Conservation (phyloP, 2,329 filamentous ascomycete species). For the Sclerotiophoma versabilis region DNA sequence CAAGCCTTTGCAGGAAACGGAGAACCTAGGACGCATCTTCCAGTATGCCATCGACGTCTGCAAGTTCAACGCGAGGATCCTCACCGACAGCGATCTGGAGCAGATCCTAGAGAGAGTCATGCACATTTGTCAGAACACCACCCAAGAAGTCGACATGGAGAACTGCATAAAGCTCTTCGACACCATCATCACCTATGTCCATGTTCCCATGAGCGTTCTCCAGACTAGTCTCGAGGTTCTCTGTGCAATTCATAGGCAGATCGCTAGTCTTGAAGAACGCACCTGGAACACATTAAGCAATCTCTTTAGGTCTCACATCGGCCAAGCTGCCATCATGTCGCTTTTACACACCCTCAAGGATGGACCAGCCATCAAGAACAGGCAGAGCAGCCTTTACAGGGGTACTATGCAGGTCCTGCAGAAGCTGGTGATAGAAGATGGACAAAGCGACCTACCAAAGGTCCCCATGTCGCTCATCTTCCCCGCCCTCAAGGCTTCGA, state of each 20-base stretch:
- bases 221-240: conserved; percentile 73
- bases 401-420: conserved; percentile 43
- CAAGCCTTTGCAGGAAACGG: conserved; percentile 34
- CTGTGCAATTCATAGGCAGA: conserved; percentile 73
- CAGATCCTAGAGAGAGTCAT: conserved; percentile 69
- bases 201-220: conserved; percentile 69
- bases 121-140: conserved; percentile 72
- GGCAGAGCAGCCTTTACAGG: conserved; percentile 36
- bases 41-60: conserved; percentile 71
- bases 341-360: conserved; percentile 63
- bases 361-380: conserved; percentile 32
- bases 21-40: conserved; percentile 66
- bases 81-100: conserved; percentile 67
- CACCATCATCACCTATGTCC: conserved; percentile 74
- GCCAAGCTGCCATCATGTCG: conserved; percentile 71
- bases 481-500: conserved; percentile 43
- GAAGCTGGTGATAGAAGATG: conserved; percentile 42
- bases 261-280: conserved; percentile 65
- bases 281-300: conserved; percentile 76
- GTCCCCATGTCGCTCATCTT: conserved; percentile 46
- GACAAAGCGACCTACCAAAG: conserved; percentile 41
- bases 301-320: conserved; percentile 76
- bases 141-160: conserved; percentile 68
- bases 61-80: conserved; percentile 77
- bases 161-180: conserved; percentile 73